Conservation (phyloP, 768 basidiomycete species). For the Tulasnella sp. region DNA sequence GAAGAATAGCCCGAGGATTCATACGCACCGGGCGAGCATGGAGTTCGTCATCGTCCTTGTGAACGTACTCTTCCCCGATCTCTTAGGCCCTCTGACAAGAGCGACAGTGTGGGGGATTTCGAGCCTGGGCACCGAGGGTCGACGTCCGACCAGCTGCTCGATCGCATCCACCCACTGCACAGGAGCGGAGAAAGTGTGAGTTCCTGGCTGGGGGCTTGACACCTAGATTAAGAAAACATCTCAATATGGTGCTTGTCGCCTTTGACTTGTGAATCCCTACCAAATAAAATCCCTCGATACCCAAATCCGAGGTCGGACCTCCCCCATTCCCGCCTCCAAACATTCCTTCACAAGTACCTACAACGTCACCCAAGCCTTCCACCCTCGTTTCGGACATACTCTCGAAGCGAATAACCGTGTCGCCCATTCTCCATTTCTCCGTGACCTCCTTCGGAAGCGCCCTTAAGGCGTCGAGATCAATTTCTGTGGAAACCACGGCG, state of each 20-base stretch:
- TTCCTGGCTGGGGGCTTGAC: conserved; percentile 35
- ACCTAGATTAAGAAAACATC: background rate
- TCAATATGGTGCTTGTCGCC: conserved; percentile 43
- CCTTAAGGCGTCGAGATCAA: background rate
- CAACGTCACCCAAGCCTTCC: conserved; percentile 62
- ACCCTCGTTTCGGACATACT: conserved; percentile 52
- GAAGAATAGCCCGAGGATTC: conserved; percentile 30
- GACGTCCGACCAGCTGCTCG: background rate
- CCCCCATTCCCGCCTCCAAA: conserved; percentile 39
- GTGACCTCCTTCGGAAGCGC: conserved; percentile 27
- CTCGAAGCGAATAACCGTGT: conserved; percentile 55
- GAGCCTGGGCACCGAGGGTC: conserved; percentile 9
- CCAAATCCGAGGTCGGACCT: conserved; percentile 32
- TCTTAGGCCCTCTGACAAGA: conserved; percentile 80
- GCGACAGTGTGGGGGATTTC: conserved; percentile 39
- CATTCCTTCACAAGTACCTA: conserved; percentile 57
- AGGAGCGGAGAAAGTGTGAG: conserved; percentile 41
- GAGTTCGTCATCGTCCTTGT: conserved; percentile 68
- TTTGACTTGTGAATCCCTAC: conserved; percentile 41
- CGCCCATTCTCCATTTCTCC: conserved; percentile 33
- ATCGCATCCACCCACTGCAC: conserved; percentile 42
- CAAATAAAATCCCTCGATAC: conserved; percentile 45
- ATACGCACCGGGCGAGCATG: conserved; percentile 52
- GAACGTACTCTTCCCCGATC: conserved; percentile 88
- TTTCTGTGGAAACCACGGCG: conserved; percentile 33